Base-by-base conservation (phyloP, 164 flowering plant genomes). In the Magnolia sinica region DNA sequence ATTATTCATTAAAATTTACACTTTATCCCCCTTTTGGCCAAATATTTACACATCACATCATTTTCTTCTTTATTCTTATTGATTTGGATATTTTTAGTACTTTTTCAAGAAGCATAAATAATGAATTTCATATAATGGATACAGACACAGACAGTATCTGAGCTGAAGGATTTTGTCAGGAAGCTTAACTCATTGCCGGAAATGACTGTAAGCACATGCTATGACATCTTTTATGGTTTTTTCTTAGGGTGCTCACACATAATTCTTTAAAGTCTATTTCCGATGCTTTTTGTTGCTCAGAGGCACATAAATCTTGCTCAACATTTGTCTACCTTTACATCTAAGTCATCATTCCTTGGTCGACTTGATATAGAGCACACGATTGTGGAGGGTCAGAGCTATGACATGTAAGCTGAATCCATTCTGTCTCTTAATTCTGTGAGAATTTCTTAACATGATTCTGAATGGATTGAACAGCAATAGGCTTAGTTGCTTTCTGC, bases 291-390 rank as follows among this genome's bases (percentile, higher is more conserved):
- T 76, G 27, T 82, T 79, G 55, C 75, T 89, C 83, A 96, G 99
- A 92, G 98, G 86, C 99, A 96, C 86, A 92, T 94, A 76, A 90
- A 91, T 87, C 97, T 96, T 80, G 99, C 98, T 80, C 97, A 94
- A 79, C 97, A 96, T 87, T 78, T 96, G 79, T 75, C 91, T 37
- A 88, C 91, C 45, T 88, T 87, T 75, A 92, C 99, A 68, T 90
- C 98, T 77, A 96, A 96, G 84, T 89, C 93, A 18, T 87, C 97
- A 58, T 96, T 96, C 84, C 89, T 86, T 80, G 91, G 87, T 50
- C 87, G 85, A 52, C 95, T 96, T 81, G 98, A 96, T 82, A 96
- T 96, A 90, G 99, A 96, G 78, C 98, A 96, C 70, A 94, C 99
- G 19, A 80, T 96, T 75, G 85, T 96, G 79, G 99, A 96, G 84